Percentiles rank a stretch among this genome's conserved stretches.
Evolutionary conservation across 2,329 filamentous ascomycete genomes (phyloP).

Genomic region (Botryosphaeria agaves): DNA sequence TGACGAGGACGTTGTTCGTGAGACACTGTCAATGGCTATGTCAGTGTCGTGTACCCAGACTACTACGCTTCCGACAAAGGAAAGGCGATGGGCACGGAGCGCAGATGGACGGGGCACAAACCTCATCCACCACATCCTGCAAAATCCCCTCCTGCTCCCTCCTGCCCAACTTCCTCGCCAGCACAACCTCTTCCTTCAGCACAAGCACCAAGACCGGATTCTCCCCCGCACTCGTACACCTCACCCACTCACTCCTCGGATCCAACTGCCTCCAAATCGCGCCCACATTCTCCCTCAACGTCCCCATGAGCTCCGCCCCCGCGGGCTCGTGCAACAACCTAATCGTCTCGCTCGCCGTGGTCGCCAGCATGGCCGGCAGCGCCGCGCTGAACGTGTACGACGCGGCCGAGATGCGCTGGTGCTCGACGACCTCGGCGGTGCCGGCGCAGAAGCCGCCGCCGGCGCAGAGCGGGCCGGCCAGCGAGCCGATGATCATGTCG

Average conservation of each 20-base stretch:
- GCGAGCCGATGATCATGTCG: conserved; percentile 92
- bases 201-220: conserved; percentile 77
- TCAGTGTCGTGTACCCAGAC: too few species aligned
- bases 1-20: conserved; percentile 77
- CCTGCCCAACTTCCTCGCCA: conserved; percentile 46
- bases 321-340: conserved; percentile 74
- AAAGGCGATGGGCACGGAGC: too few species aligned
- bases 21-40: conserved; percentile 39
- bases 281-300: conserved; percentile 73
- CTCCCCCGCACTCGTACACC: conserved; percentile 61
- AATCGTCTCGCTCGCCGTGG: conserved; percentile 87
- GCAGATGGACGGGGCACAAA: conserved; percentile 30
- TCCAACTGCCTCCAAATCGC: conserved; percentile 77
- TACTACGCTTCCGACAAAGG: too few species aligned
- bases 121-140: conserved; percentile 92
- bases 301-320: conserved; percentile 45
- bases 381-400: conserved; percentile 95
- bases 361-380: conserved; percentile 80
- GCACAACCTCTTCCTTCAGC: conserved; percentile 68
- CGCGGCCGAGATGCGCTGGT: conserved; percentile 83
- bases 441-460: conserved; percentile 95
- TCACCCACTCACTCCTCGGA: conserved; percentile 83
- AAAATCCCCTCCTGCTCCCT: conserved; percentile 73
- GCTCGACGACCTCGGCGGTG: conserved; percentile 78
- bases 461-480: conserved; percentile 77